A percentile compares a stretch with the other conserved stretches of the same genome.
Conservation (phyloP, 208 protist genomes). For the Giardia muris region DNA sequence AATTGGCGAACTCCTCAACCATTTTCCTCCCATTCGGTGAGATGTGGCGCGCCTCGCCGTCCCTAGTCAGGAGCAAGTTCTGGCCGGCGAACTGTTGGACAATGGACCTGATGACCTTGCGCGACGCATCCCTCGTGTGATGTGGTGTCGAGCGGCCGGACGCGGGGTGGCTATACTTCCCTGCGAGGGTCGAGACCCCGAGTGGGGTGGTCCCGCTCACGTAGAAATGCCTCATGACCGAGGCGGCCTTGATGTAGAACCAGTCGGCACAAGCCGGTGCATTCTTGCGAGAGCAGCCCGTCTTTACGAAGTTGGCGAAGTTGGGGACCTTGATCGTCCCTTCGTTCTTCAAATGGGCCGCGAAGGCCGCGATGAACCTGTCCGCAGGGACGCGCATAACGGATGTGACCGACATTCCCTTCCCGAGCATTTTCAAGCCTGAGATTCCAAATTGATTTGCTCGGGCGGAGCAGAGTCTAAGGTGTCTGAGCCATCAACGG, state of each 20-base stretch:
- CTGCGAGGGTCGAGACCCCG: not conserved
- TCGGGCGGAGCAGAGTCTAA: too few relatives aligned
- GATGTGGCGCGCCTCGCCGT: not conserved
- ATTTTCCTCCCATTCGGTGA: not conserved
- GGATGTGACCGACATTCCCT: not conserved
- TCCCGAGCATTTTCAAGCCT: too few relatives aligned
- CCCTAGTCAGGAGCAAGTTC: not conserved
- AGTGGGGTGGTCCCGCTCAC: not conserved
- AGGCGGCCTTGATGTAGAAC: constrained; percentile 37
- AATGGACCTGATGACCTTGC: constrained; percentile 4
- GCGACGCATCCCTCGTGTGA: not conserved
- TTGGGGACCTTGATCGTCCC: not conserved
- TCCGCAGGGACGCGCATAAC: constrained; percentile 19
- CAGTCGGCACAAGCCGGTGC: constrained; percentile 30
- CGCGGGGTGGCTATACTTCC: not conserved
- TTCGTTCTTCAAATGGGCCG: constrained; percentile 22
- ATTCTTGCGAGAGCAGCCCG: not conserved
- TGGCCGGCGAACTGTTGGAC: not conserved
- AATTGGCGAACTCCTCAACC: not conserved
- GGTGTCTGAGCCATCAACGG: too few relatives aligned
- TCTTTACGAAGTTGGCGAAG: constrained; percentile 36
- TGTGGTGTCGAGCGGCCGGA: not conserved
- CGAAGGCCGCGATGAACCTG: constrained; percentile 25
- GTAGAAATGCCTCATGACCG: constrained; percentile 23
- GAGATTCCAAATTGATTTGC: too few relatives aligned